Evolutionary conservation across 768 basidiomycete genomes (phyloP), one percentile per base, ranked within the genome.

Genomic region (Russula virescens): DNA sequence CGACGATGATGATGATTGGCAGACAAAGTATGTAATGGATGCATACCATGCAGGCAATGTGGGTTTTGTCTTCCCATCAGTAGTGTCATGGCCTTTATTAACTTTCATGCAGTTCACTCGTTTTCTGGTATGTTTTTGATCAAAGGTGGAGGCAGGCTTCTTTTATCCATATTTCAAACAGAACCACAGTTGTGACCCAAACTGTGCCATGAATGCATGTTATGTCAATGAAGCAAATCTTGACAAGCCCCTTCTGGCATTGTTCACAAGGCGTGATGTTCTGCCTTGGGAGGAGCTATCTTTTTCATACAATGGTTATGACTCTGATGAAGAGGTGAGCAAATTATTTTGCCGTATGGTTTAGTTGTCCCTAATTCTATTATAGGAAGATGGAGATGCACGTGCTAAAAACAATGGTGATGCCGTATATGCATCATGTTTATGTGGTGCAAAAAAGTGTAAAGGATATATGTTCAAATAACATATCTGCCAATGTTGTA

Each of bases 131-230:
- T 69, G 83, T 77, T 16, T n/a, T 13, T 34, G 53, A 5, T 11
- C 28, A n/a, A 19, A 26, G 16, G 11, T 23, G 35, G 23, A 9
- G 21, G n/a, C 11, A 45, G 35, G 2, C 55, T 16, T 53, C 35
- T 53, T 28, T 55, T 6, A 21, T 42, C 54, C 58, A 11, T 55
- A 13, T 35, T 38, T 45, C 28, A 26, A 31, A 2, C 62, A 94
- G 92, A 97, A 96, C 66, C 93, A 97, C 67, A 92, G 89, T 19
- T 96, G 94, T 68, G 87, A 92, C 60, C 94, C 94, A 0, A 97
- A 96, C 70, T 86, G 87, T 66, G 71, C 71, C 6, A 80, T 94
- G 23, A 79, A 80, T n/a, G 78, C 89, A 0, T 86, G 83, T 49
- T 90, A 94, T 68, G 85, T 91, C 73, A 87, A 92, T 67, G 91